A percentile compares a stretch with the other conserved stretches of the same genome.
Conservation (phyloP, 352 stramenopile genomes). For the Pythium scleroteichum region DNA sequence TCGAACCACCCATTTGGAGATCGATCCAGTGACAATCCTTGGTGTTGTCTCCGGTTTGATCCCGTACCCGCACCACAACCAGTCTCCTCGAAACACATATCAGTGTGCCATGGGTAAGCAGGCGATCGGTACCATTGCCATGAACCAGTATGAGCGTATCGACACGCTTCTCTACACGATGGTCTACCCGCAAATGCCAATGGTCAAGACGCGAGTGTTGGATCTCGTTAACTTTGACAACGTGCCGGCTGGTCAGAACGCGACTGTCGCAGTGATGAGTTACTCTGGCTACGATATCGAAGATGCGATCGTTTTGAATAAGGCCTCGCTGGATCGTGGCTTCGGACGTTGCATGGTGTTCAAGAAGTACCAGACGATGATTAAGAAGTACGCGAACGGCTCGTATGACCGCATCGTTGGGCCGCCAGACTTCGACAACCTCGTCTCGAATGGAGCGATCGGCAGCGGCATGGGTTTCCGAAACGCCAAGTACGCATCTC, state of each 20-base stretch:
- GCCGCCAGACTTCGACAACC: slow-evolving; percentile 85
- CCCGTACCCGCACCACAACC: slow-evolving; percentile 99
- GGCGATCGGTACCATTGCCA: slow-evolving; percentile 98
- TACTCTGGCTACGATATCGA: slow-evolving; percentile 99
- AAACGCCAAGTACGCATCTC: slow-evolving; percentile 91
- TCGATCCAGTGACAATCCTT: slow-evolving; percentile 99
- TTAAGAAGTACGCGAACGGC: slow-evolving; percentile 97
- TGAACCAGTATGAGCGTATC: slow-evolving; percentile 99
- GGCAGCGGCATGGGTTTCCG: slow-evolving; percentile 61
- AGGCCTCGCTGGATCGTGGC: slow-evolving; percentile 95
- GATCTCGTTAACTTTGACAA: slow-evolving; percentile 99
- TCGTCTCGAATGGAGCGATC: slow-evolving; percentile 45
- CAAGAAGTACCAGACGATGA: slow-evolving; percentile 97
- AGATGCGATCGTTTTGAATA: slow-evolving; percentile 99
- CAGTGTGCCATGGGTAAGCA: slow-evolving; percentile 99
- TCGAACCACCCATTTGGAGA: slow-evolving; percentile 98
- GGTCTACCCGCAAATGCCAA: slow-evolving; percentile 99
- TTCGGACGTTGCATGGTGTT: slow-evolving; percentile 99
- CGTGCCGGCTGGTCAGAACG: slow-evolving; percentile 98
- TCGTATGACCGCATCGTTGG: slow-evolving; percentile 94
- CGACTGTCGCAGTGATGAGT: slow-evolving; percentile 99
- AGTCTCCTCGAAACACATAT: slow-evolving; percentile 99
- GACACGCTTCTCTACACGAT: slow-evolving; percentile 99
- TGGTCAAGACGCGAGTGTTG: slow-evolving; percentile 98
- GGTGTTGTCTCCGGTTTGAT: slow-evolving; percentile 98